These are phyloP conservation scores for Hydrangea macrophylla DNA, from an alignment of 148 eudicot genomes.

Conservation along the genomic window DNA sequence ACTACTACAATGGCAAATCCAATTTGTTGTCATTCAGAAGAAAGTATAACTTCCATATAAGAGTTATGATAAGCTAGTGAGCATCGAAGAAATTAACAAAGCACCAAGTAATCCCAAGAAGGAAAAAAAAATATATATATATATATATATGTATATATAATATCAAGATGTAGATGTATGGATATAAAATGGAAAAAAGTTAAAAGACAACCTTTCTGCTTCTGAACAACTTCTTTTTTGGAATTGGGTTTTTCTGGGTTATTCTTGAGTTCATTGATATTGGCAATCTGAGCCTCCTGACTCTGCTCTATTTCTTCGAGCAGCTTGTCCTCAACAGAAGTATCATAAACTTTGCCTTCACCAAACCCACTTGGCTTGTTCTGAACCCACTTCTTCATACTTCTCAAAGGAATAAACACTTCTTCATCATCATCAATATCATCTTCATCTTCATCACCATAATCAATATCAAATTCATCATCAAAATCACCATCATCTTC, in stretches of 20 bases:
- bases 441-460: conserved; percentile 25
- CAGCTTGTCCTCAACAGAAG: conserved; percentile 74
- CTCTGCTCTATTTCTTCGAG: conserved; percentile 72
- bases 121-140: no score
- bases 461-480: conserved; percentile 23
- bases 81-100: background rate
- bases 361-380: conserved; percentile 86
- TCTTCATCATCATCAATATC: conserved; percentile 53
- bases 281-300: conserved; percentile 64
- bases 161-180: no score
- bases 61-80: background rate
- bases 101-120: background rate
- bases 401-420: conserved; percentile 38
- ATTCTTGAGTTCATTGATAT: conserved; percentile 64
- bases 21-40: background rate
- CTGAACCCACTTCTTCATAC: conserved; percentile 56
- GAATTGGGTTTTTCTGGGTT: conserved; percentile 23
- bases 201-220: conserved; percentile 24
- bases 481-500: conserved; percentile 33
- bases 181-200: background rate
- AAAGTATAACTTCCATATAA: background rate
- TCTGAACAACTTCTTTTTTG: conserved; percentile 26
- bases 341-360: conserved; percentile 83
- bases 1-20: background rate
- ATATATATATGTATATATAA: no score